Conservation (phyloP, 208 protist species). For the Leishmania gerbilli region DNA sequence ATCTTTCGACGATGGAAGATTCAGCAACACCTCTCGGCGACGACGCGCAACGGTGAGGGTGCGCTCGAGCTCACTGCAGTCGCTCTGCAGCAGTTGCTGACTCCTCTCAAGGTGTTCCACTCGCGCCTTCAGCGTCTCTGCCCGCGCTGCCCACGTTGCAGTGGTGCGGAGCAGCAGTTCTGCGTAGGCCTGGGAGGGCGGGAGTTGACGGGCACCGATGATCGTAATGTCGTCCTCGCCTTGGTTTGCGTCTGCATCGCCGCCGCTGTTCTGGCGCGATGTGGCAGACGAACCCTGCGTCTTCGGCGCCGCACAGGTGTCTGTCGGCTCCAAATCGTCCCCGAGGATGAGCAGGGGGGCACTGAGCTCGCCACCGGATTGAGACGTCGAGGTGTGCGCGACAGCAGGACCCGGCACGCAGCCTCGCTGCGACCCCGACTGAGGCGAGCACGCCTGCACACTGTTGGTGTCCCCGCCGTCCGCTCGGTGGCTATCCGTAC, state of each 20-base stretch:
- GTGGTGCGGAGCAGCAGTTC: constrained; percentile 44
- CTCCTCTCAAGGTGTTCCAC: constrained; percentile 42
- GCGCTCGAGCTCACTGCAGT: constrained; percentile 50
- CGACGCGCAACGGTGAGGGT: constrained; percentile 36
- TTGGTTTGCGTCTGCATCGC: constrained; percentile 1
- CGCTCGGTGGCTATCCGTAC: not conserved
- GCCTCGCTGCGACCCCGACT: not conserved
- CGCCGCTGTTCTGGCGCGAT: not conserved
- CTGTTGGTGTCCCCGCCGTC: constrained; percentile 13
- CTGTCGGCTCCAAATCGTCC: not conserved
- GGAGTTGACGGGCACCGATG: constrained; percentile 43
- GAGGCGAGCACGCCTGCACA: not conserved
- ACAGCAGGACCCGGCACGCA: not conserved
- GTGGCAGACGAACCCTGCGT: not conserved
- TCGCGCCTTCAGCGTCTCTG: constrained; percentile 37
- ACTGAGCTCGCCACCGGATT: not conserved
- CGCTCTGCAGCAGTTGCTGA: constrained; percentile 58
- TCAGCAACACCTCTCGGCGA: constrained; percentile 47
- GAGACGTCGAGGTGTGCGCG: not conserved
- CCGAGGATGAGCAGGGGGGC: not conserved
- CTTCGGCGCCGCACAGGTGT: not conserved
- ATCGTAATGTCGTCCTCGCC: constrained; percentile 43
- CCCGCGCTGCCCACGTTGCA: constrained; percentile 35
- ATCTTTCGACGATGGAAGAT: constrained; percentile 14
- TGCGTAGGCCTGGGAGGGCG: constrained; percentile 51